Evolutionary conservation across 2,329 filamentous ascomycete species (phyloP).

Genomic region (Diplocarpon mali): DNA sequence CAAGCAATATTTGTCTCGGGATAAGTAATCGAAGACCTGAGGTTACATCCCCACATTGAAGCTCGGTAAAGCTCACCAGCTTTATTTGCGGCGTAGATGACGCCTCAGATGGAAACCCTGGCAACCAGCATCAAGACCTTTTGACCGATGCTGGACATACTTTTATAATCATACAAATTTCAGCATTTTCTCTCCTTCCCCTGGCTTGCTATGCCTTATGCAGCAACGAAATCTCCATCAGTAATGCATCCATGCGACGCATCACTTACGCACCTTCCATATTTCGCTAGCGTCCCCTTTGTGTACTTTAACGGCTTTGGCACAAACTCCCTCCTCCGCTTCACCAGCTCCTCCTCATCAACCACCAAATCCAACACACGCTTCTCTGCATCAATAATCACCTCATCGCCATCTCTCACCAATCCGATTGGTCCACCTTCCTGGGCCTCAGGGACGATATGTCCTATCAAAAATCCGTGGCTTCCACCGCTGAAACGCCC

Average conservation of each 20-base stretch:
- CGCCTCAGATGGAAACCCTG: too few species aligned
- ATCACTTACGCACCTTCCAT: slow-evolving; percentile 41
- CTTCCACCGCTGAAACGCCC: slow-evolving; percentile 49
- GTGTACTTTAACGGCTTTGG: slow-evolving; percentile 45
- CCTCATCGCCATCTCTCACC: slow-evolving; percentile 45
- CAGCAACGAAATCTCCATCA: slow-evolving; percentile 29
- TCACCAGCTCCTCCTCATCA: slow-evolving; percentile 37
- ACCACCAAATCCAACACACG: slow-evolving; percentile 41
- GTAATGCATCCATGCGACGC: slow-evolving; percentile 49
- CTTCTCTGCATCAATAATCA: slow-evolving; percentile 48
- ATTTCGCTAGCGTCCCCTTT: slow-evolving; percentile 49
- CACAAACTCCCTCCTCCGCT: slow-evolving; percentile 38
- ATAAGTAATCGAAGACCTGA: too few species aligned
- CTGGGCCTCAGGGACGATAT: slow-evolving; percentile 51
- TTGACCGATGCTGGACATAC: too few species aligned
- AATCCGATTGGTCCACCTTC: slow-evolving; percentile 48
- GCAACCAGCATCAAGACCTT: too few species aligned
- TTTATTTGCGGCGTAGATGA: too few species aligned
- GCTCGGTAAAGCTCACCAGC: too few species aligned
- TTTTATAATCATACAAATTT: too few species aligned
- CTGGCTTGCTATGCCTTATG: too few species aligned
- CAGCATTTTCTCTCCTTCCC: too few species aligned
- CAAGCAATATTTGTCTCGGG: too few species aligned
- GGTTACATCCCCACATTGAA: too few species aligned
- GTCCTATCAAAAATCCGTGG: slow-evolving; percentile 51